phyloP scores from a whole-genome alignment of 208 protist genomes.

The Acanthamoeba triangularis region DNA sequence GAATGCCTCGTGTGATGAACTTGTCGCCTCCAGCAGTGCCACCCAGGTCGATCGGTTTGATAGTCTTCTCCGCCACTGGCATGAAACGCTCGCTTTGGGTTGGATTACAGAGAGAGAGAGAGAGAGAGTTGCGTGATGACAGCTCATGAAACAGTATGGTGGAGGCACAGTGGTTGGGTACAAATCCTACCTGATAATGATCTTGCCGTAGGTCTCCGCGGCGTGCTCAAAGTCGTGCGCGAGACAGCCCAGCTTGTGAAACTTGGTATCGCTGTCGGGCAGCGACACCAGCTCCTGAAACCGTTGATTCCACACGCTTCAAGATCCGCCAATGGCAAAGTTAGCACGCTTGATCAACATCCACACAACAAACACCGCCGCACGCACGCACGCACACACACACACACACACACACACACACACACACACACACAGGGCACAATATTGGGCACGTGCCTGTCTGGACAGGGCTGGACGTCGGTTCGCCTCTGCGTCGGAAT shows the following conservation, averaged over 20 bases:
- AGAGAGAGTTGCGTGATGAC: no score
- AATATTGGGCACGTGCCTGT: not conserved
- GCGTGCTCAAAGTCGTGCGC: slow-evolving; percentile 68
- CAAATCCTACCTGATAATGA: slow-evolving; percentile 19
- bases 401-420: no score
- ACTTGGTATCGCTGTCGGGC: slow-evolving; percentile 45
- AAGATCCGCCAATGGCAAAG: not conserved
- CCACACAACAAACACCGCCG: not conserved
- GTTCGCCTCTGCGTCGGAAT: not conserved
- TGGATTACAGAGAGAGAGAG: no score
- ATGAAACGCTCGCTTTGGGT: slow-evolving; percentile 49
- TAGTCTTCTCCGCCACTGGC: slow-evolving; percentile 41
- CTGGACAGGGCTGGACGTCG: not conserved
- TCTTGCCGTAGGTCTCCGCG: slow-evolving; percentile 50
- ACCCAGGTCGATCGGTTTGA: slow-evolving; percentile 33
- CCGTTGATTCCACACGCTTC: slow-evolving; percentile 23
- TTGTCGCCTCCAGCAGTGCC: slow-evolving; percentile 68
- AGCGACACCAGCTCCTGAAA: slow-evolving; percentile 40
- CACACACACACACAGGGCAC: not conserved
- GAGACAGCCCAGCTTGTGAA: slow-evolving; percentile 23
- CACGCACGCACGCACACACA: not conserved
- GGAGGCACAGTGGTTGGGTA: no score
- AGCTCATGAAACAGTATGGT: no score
- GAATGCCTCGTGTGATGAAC: slow-evolving; percentile 27
- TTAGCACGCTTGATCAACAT: no score